Evolutionary conservation across 768 basidiomycete species (phyloP), one percentile per base, ranked within the genome.

Genomic region (Leccinum truebloodii): DNA sequence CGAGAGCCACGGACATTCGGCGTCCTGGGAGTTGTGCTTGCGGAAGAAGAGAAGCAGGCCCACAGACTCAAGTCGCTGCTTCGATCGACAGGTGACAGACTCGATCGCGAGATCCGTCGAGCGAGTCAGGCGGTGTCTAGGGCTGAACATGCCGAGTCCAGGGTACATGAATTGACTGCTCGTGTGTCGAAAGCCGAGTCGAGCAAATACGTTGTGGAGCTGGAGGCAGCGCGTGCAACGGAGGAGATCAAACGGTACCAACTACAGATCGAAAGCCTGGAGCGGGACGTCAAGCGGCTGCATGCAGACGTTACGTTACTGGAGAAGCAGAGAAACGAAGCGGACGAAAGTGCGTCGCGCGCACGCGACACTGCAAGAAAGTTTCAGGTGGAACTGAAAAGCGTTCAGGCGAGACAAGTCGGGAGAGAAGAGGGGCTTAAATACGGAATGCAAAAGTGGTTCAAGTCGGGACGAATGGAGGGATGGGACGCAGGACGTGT

Each of bases 31-130:
- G 67, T 83, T 13, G 76, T 81, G 28, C 73, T 81, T 28, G 78
- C 81, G 63, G 69, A 86, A 60, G 85, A 86, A 69, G 85, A 87
- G 69, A 79, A 80, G 57, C 83, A 85, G 64, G 77, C 78, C n/a
- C 77, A 78, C 58, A 79, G 81, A 58, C 77, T 86, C 61, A 86
- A 85, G 68, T 76, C 78, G 30, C 67, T 84, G 26, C 78, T 88
- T 24, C 77, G 80, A 55, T 73, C 71, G 51, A 79, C 86, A 5
- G 79, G 79, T 20, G 83, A 85, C 55, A 78, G 80, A 52, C 76
- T 89, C 41, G 83, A 87, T 66, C 74, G 79, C 52, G 86, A 87
- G 74, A 81, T 79, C 56, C 79, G 79, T 28, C 75, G 83, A 52
- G 83, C 81, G n/a, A 81, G 82, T 50, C 77, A 81, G 39, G 81